Base-by-base conservation (phyloP, 495 filamentous ascomycete genomes). In the Lindgomyces ingoldianus region DNA sequence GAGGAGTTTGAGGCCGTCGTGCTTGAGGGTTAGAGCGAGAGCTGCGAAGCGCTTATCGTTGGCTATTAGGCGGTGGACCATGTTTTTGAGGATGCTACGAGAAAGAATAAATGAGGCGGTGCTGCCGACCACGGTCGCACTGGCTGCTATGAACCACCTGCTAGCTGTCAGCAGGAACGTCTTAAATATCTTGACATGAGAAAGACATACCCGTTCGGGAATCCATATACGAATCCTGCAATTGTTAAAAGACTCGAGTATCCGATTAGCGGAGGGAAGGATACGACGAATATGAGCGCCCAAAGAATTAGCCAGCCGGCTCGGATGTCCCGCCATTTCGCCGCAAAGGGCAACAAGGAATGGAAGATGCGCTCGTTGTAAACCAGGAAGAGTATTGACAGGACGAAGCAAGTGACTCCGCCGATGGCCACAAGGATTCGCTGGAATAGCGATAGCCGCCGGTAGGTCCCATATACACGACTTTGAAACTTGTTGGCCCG, bases 191-290 rank as follows among this genome's bases (percentile, higher is more conserved):
- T n/a, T n/a, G n/a, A n/a, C n/a, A n/a, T n/a, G n/a, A n/a, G n/a
- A n/a, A n/a, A n/a, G n/a, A 70, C 83, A 72, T 76, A 87, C 83
- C 94, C 94, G 68, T 85, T 83, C 63, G 92, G 91, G 65, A 97
- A 87, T 0, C 92, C 95, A 77, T 91, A 98, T n/a, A 98, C 85
- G 72, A 96, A 96, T 0, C 94, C 94, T 12, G 90, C 79, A 26
- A 96, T 80, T 0, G 91, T 96, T n/a, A 95, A 82, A 61, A 87
- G 86, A 0, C 89, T 90, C 26, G 87, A 89, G 79, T 96, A 97
- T 8, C 94, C 94, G 69, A 98, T 89, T 62, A 96, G 72, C 2
- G 94, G 94, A 2, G 94, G 94, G 74, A 98, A 96, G 0, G 88
- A 91, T 9, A 88, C 85, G 30, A 84, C 74, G 71, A 92, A 93